Base-by-base conservation (phyloP, 2,329 filamentous ascomycete species). In the Fusarium virguliforme region DNA sequence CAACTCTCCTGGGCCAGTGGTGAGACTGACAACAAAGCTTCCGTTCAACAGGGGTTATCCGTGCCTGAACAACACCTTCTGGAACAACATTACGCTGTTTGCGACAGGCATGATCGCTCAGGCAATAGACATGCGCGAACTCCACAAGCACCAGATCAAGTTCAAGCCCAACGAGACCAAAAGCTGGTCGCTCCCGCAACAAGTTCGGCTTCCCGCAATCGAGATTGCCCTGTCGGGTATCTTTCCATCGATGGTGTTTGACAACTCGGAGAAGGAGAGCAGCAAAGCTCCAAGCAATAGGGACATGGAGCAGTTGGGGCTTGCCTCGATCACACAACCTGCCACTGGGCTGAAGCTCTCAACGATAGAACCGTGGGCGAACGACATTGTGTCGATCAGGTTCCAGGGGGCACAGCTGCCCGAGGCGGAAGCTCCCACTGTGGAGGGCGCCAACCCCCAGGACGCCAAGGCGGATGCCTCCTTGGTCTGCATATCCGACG, bases 301-400 rank as follows among this genome's bases (percentile, higher is more conserved):
- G 13, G 38, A 46, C 8, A 6, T 59, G 30, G 72, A 71, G 13
- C 62, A 75, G 32, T 34, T 54, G 28, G 74, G 73, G 59, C 72
- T 74, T 4, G 66, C 75, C 13, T 57, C 77, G 9, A 70, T 80
- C 28, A 70, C 73, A 43, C 72, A 60, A 30, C 72, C 62, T 34
- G 64, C 61, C n/a, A 64, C 71, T 4, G 73, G 60, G 32, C 64
- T 48, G 30, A 68, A 41, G 53, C 56, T 69, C 13, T 71, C 74
- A 8, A 61, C 75, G 8, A 81, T 78, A 63, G 79, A 78, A 35
- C 79, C 83, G 4, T 92, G 90, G 90, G 89, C 89, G 2, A 83
- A 85, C 41, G 86, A 92, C 64, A 84, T 85, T 37, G 83, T 92
- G 30, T 84, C 85, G 55, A 82, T 93, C 55, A 83, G 82, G n/a